These are phyloP conservation scores for Epichloe gansuensis DNA, from an alignment of 2,329 filamentous ascomycete species.

Conservation along the genomic window DNA sequence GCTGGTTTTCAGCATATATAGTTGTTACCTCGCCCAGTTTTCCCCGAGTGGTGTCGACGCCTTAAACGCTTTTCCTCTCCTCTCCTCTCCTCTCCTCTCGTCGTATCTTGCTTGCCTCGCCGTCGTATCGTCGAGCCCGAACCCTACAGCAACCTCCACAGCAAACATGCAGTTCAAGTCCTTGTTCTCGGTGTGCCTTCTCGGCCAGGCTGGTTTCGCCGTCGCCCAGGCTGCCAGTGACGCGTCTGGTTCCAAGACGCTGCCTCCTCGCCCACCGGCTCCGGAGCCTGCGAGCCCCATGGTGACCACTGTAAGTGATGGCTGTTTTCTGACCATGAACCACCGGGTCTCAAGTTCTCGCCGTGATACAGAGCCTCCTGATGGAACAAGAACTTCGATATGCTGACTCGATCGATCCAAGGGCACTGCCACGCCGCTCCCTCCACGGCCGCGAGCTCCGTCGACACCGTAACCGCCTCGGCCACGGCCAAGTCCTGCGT, in stretches of 20 bases:
- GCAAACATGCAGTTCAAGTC: constrained; percentile 7
- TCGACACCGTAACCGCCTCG: constrained; percentile 1
- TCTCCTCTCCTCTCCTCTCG: too few relatives aligned
- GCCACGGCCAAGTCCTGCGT: constrained; percentile 1
- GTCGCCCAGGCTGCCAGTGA: constrained; percentile 2
- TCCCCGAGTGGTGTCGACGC: rapidly evolving
- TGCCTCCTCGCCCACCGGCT: constrained; percentile 11
- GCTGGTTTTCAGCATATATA: too few relatives aligned
- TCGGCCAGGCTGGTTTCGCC: constrained; percentile 6
- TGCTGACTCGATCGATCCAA: not conserved
- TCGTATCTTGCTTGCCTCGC: not conserved
- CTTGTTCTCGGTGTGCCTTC: constrained; percentile 7
- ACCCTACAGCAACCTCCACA: not conserved
- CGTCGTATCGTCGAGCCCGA: not conserved
- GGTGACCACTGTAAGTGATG: constrained; percentile 8
- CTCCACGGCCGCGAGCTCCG: not conserved
- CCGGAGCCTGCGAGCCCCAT: constrained; percentile 9
- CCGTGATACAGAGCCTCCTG: too few relatives aligned
- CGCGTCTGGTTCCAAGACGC: not conserved
- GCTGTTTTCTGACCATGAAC: not conserved
- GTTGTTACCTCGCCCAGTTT: too few relatives aligned
- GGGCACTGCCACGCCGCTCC: constrained; percentile 9
- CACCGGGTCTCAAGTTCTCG: too few relatives aligned
- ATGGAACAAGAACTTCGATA: not conserved
- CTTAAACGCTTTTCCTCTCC: too few relatives aligned